Conservation (phyloP, 768 basidiomycete genomes). For the Chalciporus sphaerocephalus region DNA sequence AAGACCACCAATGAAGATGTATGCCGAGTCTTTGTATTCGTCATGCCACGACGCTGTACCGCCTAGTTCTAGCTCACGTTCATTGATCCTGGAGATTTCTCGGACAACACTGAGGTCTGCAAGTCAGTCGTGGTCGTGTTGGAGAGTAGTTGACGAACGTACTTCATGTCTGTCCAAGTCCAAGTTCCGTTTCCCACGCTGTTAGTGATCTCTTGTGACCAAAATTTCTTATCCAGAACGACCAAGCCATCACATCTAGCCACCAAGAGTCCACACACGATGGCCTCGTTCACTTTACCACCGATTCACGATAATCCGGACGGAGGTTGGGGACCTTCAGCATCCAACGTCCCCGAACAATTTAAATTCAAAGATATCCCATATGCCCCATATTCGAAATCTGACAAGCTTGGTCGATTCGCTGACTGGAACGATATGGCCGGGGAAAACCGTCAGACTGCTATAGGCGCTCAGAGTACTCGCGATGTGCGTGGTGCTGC, state of each 20-base stretch:
- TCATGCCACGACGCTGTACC: slow-evolving; percentile 86
- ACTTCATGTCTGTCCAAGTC: slow-evolving; percentile 60
- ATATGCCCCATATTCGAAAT: slow-evolving; percentile 97
- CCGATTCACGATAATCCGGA: slow-evolving; percentile 88
- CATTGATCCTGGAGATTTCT: slow-evolving; percentile 92
- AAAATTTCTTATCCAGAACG: slow-evolving; percentile 17
- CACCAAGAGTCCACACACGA: slow-evolving; percentile 28
- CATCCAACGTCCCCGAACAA: slow-evolving; percentile 77
- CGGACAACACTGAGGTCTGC: slow-evolving; percentile 66
- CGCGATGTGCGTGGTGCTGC: slow-evolving; percentile 48
- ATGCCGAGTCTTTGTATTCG: slow-evolving; percentile 96
- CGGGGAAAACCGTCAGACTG: slow-evolving; percentile 55
- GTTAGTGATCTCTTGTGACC: slow-evolving; percentile 1
- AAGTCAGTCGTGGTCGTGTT: slow-evolving; percentile 6
- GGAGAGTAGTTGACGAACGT: slow-evolving; percentile 25
- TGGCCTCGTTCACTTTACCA: slow-evolving; percentile 83
- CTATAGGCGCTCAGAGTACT: slow-evolving; percentile 44
- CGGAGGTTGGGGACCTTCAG: slow-evolving; percentile 88
- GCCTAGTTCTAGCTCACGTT: slow-evolving; percentile 80
- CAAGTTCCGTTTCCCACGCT: slow-evolving; percentile 23
- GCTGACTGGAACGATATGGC: slow-evolving; percentile 94
- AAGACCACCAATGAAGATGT: slow-evolving; percentile 90
- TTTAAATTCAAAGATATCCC: slow-evolving; percentile 99
- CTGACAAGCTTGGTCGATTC: slow-evolving; percentile 95
- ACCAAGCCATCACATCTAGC: slow-evolving; percentile 3